These are phyloP conservation scores for Leishmania braziliensis DNA, from an alignment of 208 protist genomes.

Conservation along the genomic window DNA sequence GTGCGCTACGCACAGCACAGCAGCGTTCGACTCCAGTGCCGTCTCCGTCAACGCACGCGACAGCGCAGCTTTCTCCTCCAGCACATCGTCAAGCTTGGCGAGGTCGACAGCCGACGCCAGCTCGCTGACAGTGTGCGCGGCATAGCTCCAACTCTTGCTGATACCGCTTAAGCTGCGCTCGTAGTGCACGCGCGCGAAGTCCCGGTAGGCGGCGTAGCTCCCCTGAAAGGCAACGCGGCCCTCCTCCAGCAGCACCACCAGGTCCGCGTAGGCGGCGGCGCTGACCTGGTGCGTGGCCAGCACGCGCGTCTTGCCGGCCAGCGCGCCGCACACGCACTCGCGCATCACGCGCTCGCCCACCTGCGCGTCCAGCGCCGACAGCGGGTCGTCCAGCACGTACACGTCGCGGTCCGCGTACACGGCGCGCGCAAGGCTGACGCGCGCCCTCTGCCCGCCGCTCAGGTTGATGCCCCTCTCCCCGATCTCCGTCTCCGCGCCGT, in stretches of 20 bases:
- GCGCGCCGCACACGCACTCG: slow-evolving; percentile 51
- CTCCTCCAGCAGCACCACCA: slow-evolving; percentile 71
- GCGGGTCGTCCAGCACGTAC: slow-evolving; percentile 92
- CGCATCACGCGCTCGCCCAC: slow-evolving; percentile 66
- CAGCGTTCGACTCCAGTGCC: not conserved
- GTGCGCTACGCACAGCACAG: not conserved
- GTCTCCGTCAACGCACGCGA: not conserved
- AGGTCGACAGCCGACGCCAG: slow-evolving; percentile 6
- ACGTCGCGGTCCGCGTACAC: slow-evolving; percentile 81
- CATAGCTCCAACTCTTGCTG: not conserved
- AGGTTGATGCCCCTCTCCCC: slow-evolving; percentile 84
- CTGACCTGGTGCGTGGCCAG: slow-evolving; percentile 94
- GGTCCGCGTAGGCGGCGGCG: slow-evolving; percentile 71
- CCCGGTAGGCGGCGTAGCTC: slow-evolving; percentile 4
- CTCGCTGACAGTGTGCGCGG: slow-evolving; percentile 1
- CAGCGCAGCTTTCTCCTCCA: not conserved
- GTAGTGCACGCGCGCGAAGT: slow-evolving; percentile 7
- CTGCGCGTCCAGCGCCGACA: slow-evolving; percentile 92
- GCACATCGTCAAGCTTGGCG: not conserved
- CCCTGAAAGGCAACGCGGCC: slow-evolving; percentile 56
- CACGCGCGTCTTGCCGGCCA: slow-evolving; percentile 84
- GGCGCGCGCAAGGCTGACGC: slow-evolving; percentile 77
- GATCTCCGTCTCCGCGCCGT: slow-evolving; percentile 85
- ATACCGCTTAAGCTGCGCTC: slow-evolving; percentile 35
- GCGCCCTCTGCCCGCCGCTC: slow-evolving; percentile 81